Evolutionary conservation across 2,329 filamentous ascomycete species (phyloP).

Genomic region (Colletotrichum trifolii): DNA sequence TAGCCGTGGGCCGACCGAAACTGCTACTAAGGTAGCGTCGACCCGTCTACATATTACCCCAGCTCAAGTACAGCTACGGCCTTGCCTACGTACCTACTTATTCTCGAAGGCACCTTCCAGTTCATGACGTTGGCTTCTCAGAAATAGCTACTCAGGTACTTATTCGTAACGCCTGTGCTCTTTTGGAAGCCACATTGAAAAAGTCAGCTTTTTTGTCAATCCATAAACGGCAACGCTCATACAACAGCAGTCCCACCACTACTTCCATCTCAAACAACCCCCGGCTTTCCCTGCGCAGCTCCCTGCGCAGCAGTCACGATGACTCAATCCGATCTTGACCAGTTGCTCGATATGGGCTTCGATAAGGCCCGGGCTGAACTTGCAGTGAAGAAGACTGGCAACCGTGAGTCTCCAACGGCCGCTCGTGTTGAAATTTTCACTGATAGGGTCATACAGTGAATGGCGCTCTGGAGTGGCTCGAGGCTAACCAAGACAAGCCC

Average conservation of each 20-base stretch:
- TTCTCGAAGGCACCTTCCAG: slow-evolving; percentile 28
- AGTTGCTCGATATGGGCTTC: slow-evolving; percentile 80
- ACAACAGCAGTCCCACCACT: not conserved
- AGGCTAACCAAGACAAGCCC: slow-evolving; percentile 88
- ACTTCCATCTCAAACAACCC: slow-evolving; percentile 34
- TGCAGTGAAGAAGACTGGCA: slow-evolving; percentile 85
- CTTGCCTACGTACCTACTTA: slow-evolving; percentile 1
- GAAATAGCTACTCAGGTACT: slow-evolving; percentile 28
- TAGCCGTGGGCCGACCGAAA: too few species aligned
- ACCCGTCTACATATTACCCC: not conserved
- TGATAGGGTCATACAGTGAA: slow-evolving; percentile 67
- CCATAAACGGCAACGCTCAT: not conserved
- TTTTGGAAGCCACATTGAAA: not conserved
- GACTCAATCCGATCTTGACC: slow-evolving; percentile 69
- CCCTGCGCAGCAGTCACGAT: slow-evolving; percentile 51
- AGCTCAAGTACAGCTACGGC: not conserved
- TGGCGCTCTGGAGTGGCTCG: slow-evolving; percentile 93
- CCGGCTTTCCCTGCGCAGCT: slow-evolving; percentile 25
- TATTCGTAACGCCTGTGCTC: slow-evolving; percentile 8
- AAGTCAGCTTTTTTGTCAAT: slow-evolving; percentile 25
- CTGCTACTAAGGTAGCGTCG: too few species aligned
- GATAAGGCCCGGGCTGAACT: slow-evolving; percentile 84
- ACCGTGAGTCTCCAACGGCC: slow-evolving; percentile 66
- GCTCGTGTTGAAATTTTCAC: not conserved
- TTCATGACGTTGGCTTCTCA: slow-evolving; percentile 30